A percentile compares a stretch with the other conserved stretches of the same genome.
These are phyloP conservation scores for Perkinsus olseni DNA, from an alignment of 169 alveolate species.

Conservation along the genomic window DNA sequence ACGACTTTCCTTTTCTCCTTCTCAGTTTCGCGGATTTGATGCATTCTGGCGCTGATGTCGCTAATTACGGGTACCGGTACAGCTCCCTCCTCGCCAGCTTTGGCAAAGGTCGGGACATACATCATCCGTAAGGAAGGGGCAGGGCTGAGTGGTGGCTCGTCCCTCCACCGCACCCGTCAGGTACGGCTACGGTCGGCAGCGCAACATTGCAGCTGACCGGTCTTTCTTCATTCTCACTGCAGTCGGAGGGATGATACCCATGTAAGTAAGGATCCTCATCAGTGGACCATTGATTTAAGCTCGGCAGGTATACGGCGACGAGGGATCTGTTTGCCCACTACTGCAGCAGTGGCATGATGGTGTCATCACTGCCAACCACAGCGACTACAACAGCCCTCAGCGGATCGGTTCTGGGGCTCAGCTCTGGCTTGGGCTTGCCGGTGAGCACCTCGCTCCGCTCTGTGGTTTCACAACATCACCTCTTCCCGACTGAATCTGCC, in stretches of 20 bases:
- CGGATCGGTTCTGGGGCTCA: neutral
- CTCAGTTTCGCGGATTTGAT: neutral
- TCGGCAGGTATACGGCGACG: neutral
- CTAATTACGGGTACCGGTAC: neutral
- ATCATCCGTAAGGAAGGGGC: neutral
- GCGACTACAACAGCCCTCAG: neutral
- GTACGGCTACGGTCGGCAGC: neutral
- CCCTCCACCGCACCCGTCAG: neutral
- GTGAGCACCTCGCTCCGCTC: too few relatives aligned
- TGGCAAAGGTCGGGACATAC: neutral
- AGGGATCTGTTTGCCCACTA: neutral
- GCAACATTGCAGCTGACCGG: neutral
- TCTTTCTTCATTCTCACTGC: neutral
- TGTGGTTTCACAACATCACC: too few relatives aligned
- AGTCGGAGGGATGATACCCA: neutral
- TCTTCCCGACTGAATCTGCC: too few relatives aligned
- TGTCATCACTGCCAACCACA: neutral
- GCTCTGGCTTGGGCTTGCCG: neutral
- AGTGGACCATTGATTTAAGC: neutral
- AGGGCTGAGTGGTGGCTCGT: neutral
- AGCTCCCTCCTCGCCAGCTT: neutral
- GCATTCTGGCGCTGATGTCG: neutral
- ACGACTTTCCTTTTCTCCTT: neutral
- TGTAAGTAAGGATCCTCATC: neutral
- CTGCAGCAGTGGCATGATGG: neutral